Percentiles rank a stretch among this genome's conserved stretches.
These are phyloP conservation scores for Rhizophagus clarus DNA, from an alignment of 192 early-diverging fungal genomes.

Conservation along the genomic window DNA sequence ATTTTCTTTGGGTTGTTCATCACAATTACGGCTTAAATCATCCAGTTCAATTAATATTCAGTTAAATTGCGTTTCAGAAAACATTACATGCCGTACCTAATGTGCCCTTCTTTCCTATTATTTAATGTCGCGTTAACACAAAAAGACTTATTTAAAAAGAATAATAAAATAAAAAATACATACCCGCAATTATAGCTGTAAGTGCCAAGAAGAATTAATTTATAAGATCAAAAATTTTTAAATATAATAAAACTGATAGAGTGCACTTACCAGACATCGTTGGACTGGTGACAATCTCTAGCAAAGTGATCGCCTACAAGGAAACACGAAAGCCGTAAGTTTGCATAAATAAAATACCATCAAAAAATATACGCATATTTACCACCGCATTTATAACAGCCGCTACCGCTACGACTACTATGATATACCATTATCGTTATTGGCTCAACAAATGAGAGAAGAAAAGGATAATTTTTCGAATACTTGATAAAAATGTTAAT, in stretches of 20 bases:
- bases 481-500: neutral
- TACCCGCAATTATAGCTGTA: conserved; percentile 14
- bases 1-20: conserved; percentile 2
- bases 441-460: neutral
- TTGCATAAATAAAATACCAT: neutral
- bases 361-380: neutral
- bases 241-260: neutral
- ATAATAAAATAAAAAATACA: neutral
- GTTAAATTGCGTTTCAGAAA: neutral
- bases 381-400: conserved; percentile 17
- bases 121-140: neutral
- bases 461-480: neutral
- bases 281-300: neutral
- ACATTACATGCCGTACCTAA: neutral
- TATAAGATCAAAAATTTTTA: neutral
- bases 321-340: neutral
- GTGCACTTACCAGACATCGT: neutral
- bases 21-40: conserved; percentile 7
- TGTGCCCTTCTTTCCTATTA: neutral
- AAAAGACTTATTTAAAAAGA: neutral
- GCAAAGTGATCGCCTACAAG: conserved; percentile 2
- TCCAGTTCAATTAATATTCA: neutral
- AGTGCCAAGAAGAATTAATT: neutral
- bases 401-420: neutral
- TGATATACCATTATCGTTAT: neutral